A percentile compares a stretch with the other conserved stretches of the same genome.
phyloP scores from a whole-genome alignment of 352 stramenopile species.

The Elongisporangium undulatum region DNA sequence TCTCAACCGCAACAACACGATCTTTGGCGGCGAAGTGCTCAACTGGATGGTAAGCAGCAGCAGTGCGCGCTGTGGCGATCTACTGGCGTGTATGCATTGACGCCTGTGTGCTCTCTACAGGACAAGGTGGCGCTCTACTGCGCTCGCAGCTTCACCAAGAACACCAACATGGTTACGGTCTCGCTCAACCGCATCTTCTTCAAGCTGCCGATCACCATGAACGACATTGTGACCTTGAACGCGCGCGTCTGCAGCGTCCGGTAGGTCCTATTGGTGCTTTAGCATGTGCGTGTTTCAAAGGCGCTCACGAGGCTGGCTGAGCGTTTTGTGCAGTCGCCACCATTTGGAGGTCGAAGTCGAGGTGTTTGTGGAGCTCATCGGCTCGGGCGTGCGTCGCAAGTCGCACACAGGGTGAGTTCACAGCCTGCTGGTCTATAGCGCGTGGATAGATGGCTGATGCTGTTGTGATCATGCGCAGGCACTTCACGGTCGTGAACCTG shows the following conservation, averaged over 20 bases:
- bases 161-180: conserved; percentile 59
- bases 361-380: conserved; percentile 57
- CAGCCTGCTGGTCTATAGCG: neutral
- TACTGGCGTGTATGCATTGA: neutral
- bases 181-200: conserved; percentile 69
- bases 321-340: conserved; percentile 29
- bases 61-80: too few species aligned
- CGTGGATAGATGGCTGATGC: neutral
- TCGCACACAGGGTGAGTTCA: conserved; percentile 49
- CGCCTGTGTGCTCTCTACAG: conserved; percentile 7
- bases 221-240: conserved; percentile 66
- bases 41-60: conserved; percentile 61
- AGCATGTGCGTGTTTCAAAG: too few species aligned
- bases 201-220: conserved; percentile 62
- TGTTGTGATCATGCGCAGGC: conserved; percentile 11
- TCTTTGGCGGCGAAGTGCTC: conserved; percentile 66
- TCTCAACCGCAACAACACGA: conserved; percentile 73
- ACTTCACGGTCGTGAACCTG: conserved; percentile 69
- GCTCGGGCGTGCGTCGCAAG: conserved; percentile 34
- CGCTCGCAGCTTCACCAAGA: conserved; percentile 66
- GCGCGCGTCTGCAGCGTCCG: conserved; percentile 52
- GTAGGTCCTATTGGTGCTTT: conserved; percentile 16
- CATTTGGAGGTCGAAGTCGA: conserved; percentile 73
- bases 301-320: too few species aligned
- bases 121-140: conserved; percentile 66